Evolutionary conservation across 192 early-diverging fungal genomes (phyloP).

Genomic region (Lobosporangium transversale): DNA sequence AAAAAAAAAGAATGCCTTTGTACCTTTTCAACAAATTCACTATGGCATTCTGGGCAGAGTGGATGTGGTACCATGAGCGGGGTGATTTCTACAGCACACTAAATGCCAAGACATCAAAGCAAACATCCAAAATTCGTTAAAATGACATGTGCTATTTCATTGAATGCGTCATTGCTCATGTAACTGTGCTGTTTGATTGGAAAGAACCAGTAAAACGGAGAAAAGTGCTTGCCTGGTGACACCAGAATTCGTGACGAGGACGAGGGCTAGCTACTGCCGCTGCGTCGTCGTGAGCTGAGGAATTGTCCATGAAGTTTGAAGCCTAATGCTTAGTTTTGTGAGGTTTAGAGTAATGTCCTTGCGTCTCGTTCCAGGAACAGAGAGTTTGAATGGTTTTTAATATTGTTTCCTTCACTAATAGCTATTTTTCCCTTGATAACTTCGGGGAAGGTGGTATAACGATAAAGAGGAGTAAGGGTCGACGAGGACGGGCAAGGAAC

Average conservation of each 20-base stretch:
- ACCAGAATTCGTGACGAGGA: conserved; percentile 37
- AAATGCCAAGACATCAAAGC: conserved; percentile 2
- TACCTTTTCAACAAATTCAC: conserved; percentile 89
- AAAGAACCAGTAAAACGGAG: background rate
- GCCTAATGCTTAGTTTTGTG: too few relatives aligned
- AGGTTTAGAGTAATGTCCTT: too few relatives aligned
- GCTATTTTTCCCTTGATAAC: too few relatives aligned
- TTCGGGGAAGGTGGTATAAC: too few relatives aligned
- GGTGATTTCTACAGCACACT: conserved; percentile 46
- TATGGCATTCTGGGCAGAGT: conserved; percentile 77
- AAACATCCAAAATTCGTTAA: conserved; percentile 5
- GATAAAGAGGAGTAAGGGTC: background rate
- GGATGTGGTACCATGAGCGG: conserved; percentile 79
- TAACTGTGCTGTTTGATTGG: background rate
- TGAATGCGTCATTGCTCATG: background rate
- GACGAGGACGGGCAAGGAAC: background rate
- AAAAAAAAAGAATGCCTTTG: background rate
- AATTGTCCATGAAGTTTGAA: too few relatives aligned
- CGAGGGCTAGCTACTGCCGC: conserved; percentile 24
- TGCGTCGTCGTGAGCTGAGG: conserved; percentile 35
- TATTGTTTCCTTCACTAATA: too few relatives aligned
- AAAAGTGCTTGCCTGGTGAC: conserved; percentile 40
- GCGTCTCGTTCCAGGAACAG: too few relatives aligned
- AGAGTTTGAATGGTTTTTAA: too few relatives aligned
- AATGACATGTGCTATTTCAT: conserved; percentile 6